Evolutionary conservation across 140 eudicot species (phyloP), one percentile per base, ranked within the genome.

Genomic region (Oenanthe javanica): DNA sequence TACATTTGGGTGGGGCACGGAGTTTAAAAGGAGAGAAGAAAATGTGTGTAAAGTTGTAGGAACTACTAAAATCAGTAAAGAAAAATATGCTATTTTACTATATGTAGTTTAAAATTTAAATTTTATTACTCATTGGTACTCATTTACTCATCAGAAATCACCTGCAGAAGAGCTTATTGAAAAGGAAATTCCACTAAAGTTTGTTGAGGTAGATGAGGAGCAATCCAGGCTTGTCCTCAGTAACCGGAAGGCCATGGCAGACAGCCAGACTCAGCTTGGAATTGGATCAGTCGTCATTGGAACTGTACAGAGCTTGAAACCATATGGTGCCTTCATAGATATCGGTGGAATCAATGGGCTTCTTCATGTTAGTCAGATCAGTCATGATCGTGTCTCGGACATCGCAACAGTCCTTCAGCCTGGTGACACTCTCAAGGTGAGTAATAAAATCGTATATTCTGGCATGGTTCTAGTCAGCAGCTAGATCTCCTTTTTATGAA

Each of bases 321-420:
- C 97, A 0, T 95, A 95, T 70, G 99, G 99, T 74, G 99, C 99
- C 74, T 95, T 95, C 83, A 92, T 95, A 72, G 99, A 95, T 82
- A 90, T 95, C 4, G 99, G 99, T 80, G 99, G 99, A 27, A 84
- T 94, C 79, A 92, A 94, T 79, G 99, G 99, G 19, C 99, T 94
- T 87, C 91, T 94, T 73, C 99, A 94, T 71, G 99, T 94, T 31
- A 94, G 99, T 79, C 99, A 94, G 82, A 94, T 94, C 81, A 94
- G 97, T 72, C 99, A 94, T 81, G 99, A 94, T 75, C 99, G 99
- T 43, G 97, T 94, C 46, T 84, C 99, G 14, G 99, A 94, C 86
- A 90, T 94, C 23, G 91, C 95, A 79, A 92, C 97, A 7, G 97
- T 94, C 57, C 96, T 94, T 57, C 96, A 90, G 85, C 96, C 99